phyloP scores from a whole-genome alignment of 768 basidiomycete species.

The Leucocoprinus leucothites region DNA sequence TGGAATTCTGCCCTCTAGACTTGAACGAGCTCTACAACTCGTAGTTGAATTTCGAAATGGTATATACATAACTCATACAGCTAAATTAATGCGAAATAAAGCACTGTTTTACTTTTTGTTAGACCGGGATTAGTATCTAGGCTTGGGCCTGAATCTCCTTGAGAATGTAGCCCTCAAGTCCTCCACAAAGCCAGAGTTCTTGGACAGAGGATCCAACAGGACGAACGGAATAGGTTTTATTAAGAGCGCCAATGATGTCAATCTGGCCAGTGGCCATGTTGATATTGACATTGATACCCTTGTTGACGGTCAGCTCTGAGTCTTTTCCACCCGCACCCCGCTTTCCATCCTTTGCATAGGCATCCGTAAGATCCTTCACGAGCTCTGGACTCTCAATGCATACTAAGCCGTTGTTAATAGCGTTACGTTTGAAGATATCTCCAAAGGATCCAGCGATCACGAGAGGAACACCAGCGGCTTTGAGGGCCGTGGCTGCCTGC shows the following conservation, averaged over 20 bases:
- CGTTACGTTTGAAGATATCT: constrained; percentile 98
- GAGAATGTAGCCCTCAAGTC: constrained; percentile 88
- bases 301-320: constrained; percentile 83
- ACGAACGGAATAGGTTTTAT: constrained; percentile 61
- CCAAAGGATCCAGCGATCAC: constrained; percentile 98
- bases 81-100: neutral
- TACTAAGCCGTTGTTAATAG: constrained; percentile 97
- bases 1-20: constrained; percentile 53
- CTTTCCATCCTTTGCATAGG: constrained; percentile 69
- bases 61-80: constrained; percentile 5
- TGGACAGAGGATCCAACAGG: constrained; percentile 93
- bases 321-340: constrained; percentile 76
- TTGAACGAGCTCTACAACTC: too few relatives aligned
- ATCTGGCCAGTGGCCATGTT: constrained; percentile 72
- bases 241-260: constrained; percentile 42
- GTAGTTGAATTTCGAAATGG: neutral
- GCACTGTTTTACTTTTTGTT: constrained; percentile 1
- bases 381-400: constrained; percentile 92
- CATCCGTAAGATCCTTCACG: constrained; percentile 75
- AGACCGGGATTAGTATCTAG: neutral
- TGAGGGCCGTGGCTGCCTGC: constrained; percentile 97
- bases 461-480: constrained; percentile 87
- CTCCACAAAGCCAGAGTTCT: constrained; percentile 95
- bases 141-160: constrained; percentile 55
- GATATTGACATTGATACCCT: constrained; percentile 61